Evolutionary conservation across 2,329 filamentous ascomycete genomes (phyloP).

Genomic region (Ophiostoma sp.): DNA sequence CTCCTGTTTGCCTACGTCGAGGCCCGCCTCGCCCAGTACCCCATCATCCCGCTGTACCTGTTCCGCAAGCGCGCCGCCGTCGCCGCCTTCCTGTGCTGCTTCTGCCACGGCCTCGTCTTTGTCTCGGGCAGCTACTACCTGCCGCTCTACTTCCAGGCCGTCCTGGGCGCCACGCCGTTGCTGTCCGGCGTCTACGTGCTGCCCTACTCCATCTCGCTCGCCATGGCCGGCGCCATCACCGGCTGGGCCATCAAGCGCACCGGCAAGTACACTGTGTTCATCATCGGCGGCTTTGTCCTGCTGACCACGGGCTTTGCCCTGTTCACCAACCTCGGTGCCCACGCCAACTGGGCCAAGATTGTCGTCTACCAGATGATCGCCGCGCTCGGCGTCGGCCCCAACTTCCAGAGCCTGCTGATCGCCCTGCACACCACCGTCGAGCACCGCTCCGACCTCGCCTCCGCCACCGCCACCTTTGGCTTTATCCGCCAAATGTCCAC

Average conservation of each 20-base stretch:
- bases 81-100: constrained; percentile 60
- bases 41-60: constrained; percentile 68
- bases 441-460: constrained; percentile 52
- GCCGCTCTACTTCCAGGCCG: constrained; percentile 78
- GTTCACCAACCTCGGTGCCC: constrained; percentile 51
- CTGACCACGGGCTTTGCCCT: constrained; percentile 57
- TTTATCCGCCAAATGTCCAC: constrained; percentile 56
- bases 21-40: constrained; percentile 66
- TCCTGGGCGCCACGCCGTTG: constrained; percentile 62
- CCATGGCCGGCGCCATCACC: constrained; percentile 39
- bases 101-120: constrained; percentile 71
- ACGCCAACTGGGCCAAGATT: constrained; percentile 44
- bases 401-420: constrained; percentile 59
- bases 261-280: constrained; percentile 53
- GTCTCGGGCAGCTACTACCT: constrained; percentile 75
- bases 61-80: constrained; percentile 63
- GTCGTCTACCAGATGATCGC: constrained; percentile 54
- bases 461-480: constrained; percentile 56
- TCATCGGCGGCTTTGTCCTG: constrained; percentile 49
- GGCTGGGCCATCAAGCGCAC: constrained; percentile 47
- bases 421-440: constrained; percentile 59
- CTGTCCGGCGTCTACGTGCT: constrained; percentile 70
- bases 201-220: constrained; percentile 58
- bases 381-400: constrained; percentile 57
- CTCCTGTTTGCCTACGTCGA: constrained; percentile 67